Evolutionary conservation across 169 alveolate species (phyloP), one percentile per base, ranked within the genome.

Genomic region (Ichthyophthirius multifiliis): DNA sequence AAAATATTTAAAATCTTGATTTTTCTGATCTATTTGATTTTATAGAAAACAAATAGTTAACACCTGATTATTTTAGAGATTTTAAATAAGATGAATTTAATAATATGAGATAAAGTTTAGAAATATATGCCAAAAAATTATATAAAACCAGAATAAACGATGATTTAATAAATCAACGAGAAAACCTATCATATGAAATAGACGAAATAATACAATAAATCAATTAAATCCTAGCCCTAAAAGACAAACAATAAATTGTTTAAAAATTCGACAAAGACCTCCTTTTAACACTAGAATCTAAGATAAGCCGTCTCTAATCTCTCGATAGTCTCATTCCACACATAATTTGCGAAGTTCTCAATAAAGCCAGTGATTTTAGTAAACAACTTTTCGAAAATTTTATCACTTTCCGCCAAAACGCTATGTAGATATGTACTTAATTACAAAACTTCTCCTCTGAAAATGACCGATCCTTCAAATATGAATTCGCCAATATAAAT

Each of bases 331-430:
- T 67, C 27, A 67, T 67, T 16, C 77, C 77, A 2, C 41, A 34
- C n/a, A 67, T 67, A 13, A 67, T 67, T 0, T 47, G 64, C 7
- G 77, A 67, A 18, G 43, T 67, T 18, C 15, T 67, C 39, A 67
- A 67, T 39, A 67, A 44, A 39, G 77, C 77, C 27, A 39, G 77
- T 16, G 77, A 67, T 37, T 67, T 37, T 20, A n/a, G 62, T 39
- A 27, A 44, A 12, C 18, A 41, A 18, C 46, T 67, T n/a, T 20
- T 35, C 37, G 41, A 34, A 20, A 34, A 32, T 3, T 18, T 20
- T 37, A 37, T 20, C 35, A 62, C 35, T 18, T 67, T 67, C 34
- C 39, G 46, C 16, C 20, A 27, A 37, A 35, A 67, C 6, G 35
- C 39, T 6, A 30, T 32, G n/a, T 18, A 18, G 35, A 6, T 18